Percentiles rank a stretch among this genome's conserved stretches.
phyloP scores from a whole-genome alignment of 139 green algal genomes.

The Pedinophyceae sp. region DNA sequence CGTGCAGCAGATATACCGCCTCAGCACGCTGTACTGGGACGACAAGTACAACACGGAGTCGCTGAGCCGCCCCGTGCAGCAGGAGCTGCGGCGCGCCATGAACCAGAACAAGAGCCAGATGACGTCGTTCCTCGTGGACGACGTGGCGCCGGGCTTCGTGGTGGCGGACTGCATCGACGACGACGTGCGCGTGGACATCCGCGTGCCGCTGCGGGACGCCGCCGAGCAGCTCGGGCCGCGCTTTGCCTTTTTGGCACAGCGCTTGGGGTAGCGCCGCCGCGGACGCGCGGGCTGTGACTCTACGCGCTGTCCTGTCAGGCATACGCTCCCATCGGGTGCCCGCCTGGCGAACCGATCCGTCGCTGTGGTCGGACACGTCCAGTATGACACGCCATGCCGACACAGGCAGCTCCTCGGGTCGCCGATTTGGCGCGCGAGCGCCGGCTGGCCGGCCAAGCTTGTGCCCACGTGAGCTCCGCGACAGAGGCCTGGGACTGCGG shows the following conservation, averaged over 20 bases:
- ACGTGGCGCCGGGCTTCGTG: background rate
- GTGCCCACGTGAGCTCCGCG: too few relatives aligned
- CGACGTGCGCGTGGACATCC: background rate
- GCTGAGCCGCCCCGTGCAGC: background rate
- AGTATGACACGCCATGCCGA: too few relatives aligned
- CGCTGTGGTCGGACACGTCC: too few relatives aligned
- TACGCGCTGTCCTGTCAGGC: too few relatives aligned
- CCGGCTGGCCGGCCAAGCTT: too few relatives aligned
- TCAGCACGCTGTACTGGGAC: constrained; percentile 96
- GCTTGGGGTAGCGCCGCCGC: background rate
- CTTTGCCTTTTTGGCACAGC: background rate
- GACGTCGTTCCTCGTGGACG: background rate
- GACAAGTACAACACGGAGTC: constrained; percentile 30
- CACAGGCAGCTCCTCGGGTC: too few relatives aligned
- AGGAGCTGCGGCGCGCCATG: too few relatives aligned
- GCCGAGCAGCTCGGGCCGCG: too few relatives aligned
- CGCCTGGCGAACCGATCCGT: too few relatives aligned
- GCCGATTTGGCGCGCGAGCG: too few relatives aligned
- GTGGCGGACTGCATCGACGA: background rate
- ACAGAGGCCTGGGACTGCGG: too few relatives aligned
- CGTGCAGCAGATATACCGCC: constrained; percentile 98
- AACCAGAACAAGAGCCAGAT: background rate
- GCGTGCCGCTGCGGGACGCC: background rate
- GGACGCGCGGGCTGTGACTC: background rate
- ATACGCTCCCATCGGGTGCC: too few relatives aligned